Evolutionary conservation across 805 yeast species (phyloP).

Genomic region (Cyberlindnera saturnus): DNA sequence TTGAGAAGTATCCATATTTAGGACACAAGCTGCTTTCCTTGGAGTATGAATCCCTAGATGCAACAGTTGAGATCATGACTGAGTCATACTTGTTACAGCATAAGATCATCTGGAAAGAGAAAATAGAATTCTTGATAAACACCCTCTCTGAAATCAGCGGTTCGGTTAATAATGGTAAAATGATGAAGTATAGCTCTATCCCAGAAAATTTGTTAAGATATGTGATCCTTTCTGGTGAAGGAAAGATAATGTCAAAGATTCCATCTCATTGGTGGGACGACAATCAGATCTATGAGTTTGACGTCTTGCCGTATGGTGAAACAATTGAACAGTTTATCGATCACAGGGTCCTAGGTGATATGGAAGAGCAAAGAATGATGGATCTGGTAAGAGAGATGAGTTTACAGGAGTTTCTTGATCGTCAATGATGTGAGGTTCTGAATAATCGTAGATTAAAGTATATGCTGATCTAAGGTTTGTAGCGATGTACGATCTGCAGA

Average conservation of each 20-base stretch:
- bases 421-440: too few relatives aligned
- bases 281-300: slow-evolving; percentile 63
- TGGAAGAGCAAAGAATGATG: slow-evolving; percentile 21
- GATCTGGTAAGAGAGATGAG: slow-evolving; percentile 24
- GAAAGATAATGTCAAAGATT: slow-evolving; percentile 60
- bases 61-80: slow-evolving; percentile 31
- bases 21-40: slow-evolving; percentile 40
- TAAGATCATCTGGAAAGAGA: slow-evolving; percentile 47
- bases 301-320: slow-evolving; percentile 56
- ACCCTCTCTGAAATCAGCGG: slow-evolving; percentile 29
- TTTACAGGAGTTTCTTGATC: slow-evolving; percentile 19
- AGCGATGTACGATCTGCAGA: too few relatives aligned
- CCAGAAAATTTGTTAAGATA: slow-evolving; percentile 63
- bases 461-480: too few relatives aligned
- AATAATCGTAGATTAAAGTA: too few relatives aligned
- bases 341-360: slow-evolving; percentile 21
- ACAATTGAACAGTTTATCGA: slow-evolving; percentile 28
- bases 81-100: slow-evolving; percentile 60
- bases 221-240: slow-evolving; percentile 66
- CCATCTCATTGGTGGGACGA: slow-evolving; percentile 57
- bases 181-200: slow-evolving; percentile 25
- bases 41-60: slow-evolving; percentile 19
- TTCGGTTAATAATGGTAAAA: slow-evolving; percentile 8
- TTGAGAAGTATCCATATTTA: slow-evolving; percentile 49
- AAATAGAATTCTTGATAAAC: slow-evolving; percentile 42